phyloP scores from a whole-genome alignment of 2,329 filamentous ascomycete genomes.

The Ophiognomonia clavigignenti-juglandacearum region DNA sequence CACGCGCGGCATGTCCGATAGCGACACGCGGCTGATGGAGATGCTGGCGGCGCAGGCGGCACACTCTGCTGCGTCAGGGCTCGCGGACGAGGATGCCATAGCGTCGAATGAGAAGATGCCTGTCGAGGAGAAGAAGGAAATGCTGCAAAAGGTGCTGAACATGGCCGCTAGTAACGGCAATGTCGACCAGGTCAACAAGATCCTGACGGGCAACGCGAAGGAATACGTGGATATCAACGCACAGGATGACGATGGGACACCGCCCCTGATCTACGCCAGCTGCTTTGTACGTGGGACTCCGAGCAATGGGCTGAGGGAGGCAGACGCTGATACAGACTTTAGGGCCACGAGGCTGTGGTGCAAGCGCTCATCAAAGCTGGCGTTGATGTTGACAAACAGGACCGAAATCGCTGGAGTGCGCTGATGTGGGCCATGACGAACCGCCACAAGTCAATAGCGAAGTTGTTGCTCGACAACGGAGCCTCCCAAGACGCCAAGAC shows the following conservation, averaged over 20 bases:
- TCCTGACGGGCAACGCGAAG: conserved; percentile 70
- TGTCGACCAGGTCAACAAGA: conserved; percentile 69
- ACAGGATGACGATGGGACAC: conserved; percentile 89
- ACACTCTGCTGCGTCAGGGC: conserved; percentile 66
- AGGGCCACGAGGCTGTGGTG: conserved; percentile 89
- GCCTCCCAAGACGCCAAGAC: conserved; percentile 96
- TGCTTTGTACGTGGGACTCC: conserved; percentile 68
- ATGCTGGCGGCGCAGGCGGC: conserved; percentile 95
- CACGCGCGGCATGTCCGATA: conserved; percentile 60
- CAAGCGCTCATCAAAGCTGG: conserved; percentile 78
- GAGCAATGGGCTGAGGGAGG: neutral
- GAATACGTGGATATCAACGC: conserved; percentile 79
- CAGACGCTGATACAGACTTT: conserved; percentile 16
- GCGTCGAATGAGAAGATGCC: conserved; percentile 69
- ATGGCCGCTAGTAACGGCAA: conserved; percentile 98
- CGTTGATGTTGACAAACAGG: conserved; percentile 85
- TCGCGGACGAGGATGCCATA: conserved; percentile 76
- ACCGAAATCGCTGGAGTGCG: conserved; percentile 94
- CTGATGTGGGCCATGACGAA: conserved; percentile 99
- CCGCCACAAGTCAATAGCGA: conserved; percentile 91
- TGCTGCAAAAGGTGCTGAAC: conserved; percentile 81
- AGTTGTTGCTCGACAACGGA: conserved; percentile 84
- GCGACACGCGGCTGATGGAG: conserved; percentile 83
- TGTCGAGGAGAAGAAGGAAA: conserved; percentile 69
- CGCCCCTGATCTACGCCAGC: conserved; percentile 95